Base-by-base conservation (phyloP, 2,329 filamentous ascomycete genomes). In the Botrytis sinoallii region DNA sequence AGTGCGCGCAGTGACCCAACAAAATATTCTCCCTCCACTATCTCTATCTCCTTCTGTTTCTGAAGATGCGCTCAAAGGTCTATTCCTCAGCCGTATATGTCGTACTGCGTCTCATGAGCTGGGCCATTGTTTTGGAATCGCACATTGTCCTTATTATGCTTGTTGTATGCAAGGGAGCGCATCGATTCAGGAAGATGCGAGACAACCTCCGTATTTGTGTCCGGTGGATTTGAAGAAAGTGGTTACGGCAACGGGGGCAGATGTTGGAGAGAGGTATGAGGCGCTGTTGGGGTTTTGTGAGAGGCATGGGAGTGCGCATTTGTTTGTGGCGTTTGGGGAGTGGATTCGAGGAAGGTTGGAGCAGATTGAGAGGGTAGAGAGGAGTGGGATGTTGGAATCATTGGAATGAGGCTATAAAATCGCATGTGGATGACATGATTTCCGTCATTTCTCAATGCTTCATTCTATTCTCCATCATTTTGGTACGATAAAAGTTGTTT, bases 71-170 rank as follows among this genome's bases (percentile, higher is more conserved):
- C 74, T 83, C 0, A 77, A 80, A 0, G 84, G 81, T 0, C 78
- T 90, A 2, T 92, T 90, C 89, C 85, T 92, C 22, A 85, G 85
- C 16, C 84, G 87, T 18, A 80, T 88, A 3, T 88, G 84, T 70
- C 86, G 86, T 68, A 91, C 90, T 0, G 87, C 86, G 1, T 85
- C 85, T 2, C 91, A 93, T 78, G 91, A 93, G 78, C 81, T 93
- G 0, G 88, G 89, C 0, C 91, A 92, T 79, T 93, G 90, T 78
- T 86, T 93, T 55, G 89, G 88, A 0, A 84, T 93, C 22, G 90
- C 81, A 12, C 91, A 93, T 79, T 93, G 91, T 78, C 82, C 87
- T 0, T 91, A 89, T 77, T 91, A 89, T 76, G 88, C 89, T 0
- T 92, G 89, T 76, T 84, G 85, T 3, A 90, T 91, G 89, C 89